Conservation (phyloP, 331 rosid genomes). For the Spiraea crenata region DNA sequence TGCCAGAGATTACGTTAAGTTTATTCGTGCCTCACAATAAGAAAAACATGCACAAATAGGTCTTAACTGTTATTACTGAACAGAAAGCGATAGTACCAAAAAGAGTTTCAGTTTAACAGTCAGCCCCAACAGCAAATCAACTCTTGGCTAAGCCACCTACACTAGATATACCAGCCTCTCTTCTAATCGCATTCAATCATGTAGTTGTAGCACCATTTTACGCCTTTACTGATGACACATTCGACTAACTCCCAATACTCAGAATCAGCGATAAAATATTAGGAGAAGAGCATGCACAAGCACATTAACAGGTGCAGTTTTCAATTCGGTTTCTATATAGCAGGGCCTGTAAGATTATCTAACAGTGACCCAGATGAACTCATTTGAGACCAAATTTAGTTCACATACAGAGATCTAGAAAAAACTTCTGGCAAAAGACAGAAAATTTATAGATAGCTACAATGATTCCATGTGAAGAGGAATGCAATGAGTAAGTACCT, state of each 20-base stretch:
- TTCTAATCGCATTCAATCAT: not conserved
- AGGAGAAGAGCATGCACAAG: no score
- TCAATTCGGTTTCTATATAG: not conserved
- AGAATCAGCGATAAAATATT: no score
- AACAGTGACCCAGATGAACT: not conserved
- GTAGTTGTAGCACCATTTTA: not conserved
- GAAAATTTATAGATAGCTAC: not conserved
- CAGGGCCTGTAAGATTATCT: not conserved
- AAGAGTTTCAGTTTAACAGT: not conserved
- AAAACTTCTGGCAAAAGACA: not conserved
- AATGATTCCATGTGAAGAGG: not conserved
- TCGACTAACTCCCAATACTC: no score
- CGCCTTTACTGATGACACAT: no score
- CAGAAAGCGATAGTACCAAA: not conserved
- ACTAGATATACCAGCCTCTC: conserved; percentile 2
- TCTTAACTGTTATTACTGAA: not conserved
- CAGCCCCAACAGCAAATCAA: not conserved
- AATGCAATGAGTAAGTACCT: conserved; percentile 37
- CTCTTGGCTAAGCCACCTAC: not conserved
- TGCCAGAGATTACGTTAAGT: not conserved
- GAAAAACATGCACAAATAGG: not conserved
- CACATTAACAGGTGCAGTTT: no score
- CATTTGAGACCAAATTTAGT: not conserved
- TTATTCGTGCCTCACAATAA: not conserved
- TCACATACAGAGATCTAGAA: not conserved